Conservation (phyloP, 1,284 basidiomycete species). For the Ceratorhiza oryzae-sativae region DNA sequence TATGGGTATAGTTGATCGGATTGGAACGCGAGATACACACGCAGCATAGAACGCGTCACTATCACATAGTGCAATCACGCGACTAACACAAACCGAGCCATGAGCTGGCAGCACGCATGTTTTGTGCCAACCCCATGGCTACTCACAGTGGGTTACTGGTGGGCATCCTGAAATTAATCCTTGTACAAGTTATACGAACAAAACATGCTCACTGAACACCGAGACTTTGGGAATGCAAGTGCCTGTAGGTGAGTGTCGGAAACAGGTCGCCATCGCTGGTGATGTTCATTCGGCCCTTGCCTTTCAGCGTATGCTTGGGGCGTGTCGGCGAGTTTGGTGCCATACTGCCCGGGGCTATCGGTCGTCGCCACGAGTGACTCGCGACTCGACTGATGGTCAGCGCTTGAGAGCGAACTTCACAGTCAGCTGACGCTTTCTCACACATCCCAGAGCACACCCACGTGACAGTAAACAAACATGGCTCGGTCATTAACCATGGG, state of each 20-base stretch:
- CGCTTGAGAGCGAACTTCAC: neutral
- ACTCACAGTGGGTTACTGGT: slow-evolving; percentile 37
- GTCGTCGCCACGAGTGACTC: slow-evolving; percentile 8
- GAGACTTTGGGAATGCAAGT: slow-evolving; percentile 63
- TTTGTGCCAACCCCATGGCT: neutral
- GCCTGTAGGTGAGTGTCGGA: slow-evolving; percentile 29
- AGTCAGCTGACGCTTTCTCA: slow-evolving; percentile 12
- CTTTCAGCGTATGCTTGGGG: slow-evolving; percentile 15
- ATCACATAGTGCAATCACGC: slow-evolving; percentile 86
- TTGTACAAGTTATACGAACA: neutral
- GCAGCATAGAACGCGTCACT: slow-evolving; percentile 93
- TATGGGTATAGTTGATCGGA: neutral
- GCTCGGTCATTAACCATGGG: neutral
- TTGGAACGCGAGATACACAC: slow-evolving; percentile 79
- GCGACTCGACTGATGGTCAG: neutral
- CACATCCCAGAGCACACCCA: slow-evolving; percentile 19
- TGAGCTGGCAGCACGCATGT: neutral
- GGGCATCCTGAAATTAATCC: neutral
- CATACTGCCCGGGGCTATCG: slow-evolving; percentile 13
- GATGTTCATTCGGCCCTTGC: slow-evolving; percentile 27
- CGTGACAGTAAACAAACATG: slow-evolving; percentile 15
- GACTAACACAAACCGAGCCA: slow-evolving; percentile 31
- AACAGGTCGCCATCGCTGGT: slow-evolving; percentile 12
- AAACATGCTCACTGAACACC: slow-evolving; percentile 58
- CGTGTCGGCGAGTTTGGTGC: neutral